These are phyloP conservation scores for Hypoxylon subgilvum DNA, from an alignment of 495 filamentous ascomycete species.

Conservation along the genomic window DNA sequence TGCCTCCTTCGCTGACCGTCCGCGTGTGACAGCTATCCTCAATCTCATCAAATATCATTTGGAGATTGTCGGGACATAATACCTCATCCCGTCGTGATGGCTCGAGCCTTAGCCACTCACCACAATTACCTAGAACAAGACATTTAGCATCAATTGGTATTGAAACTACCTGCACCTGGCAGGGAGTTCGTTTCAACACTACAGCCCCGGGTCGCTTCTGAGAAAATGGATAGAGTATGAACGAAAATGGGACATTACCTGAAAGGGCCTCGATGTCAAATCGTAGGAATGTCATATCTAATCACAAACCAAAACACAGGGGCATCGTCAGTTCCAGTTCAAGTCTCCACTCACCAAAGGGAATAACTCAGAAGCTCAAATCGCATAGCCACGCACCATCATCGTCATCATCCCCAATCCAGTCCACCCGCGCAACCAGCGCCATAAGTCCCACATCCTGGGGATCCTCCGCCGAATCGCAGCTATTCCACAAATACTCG, in stretches of 20 bases:
- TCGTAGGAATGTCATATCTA: neutral
- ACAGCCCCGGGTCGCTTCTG: too few species aligned
- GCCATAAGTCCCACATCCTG: neutral
- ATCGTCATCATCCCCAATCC: conserved; percentile 7
- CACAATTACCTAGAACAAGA: neutral
- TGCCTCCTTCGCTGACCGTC: neutral
- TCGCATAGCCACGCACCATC: neutral
- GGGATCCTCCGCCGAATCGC: neutral
- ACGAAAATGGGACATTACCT: neutral
- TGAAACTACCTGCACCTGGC: too few species aligned
- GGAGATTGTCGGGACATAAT: conserved; percentile 6
- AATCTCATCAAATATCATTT: neutral
- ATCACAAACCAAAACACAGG: neutral
- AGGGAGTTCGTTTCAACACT: too few species aligned
- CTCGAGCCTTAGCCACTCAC: conserved; percentile 4
- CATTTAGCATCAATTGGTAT: neutral
- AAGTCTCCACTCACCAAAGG: too few species aligned
- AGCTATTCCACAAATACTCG: neutral
- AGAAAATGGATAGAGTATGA: too few species aligned
- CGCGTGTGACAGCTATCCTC: neutral
- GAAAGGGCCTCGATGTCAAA: neutral
- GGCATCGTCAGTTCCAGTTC: neutral
- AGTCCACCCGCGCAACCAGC: neutral
- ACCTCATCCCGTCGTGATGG: neutral
- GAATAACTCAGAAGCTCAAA: too few species aligned